A percentile compares a stretch with the other conserved stretches of the same genome.
Evolutionary conservation across 2,329 filamentous ascomycete species (phyloP).

Genomic region (Penicillium sp.): DNA sequence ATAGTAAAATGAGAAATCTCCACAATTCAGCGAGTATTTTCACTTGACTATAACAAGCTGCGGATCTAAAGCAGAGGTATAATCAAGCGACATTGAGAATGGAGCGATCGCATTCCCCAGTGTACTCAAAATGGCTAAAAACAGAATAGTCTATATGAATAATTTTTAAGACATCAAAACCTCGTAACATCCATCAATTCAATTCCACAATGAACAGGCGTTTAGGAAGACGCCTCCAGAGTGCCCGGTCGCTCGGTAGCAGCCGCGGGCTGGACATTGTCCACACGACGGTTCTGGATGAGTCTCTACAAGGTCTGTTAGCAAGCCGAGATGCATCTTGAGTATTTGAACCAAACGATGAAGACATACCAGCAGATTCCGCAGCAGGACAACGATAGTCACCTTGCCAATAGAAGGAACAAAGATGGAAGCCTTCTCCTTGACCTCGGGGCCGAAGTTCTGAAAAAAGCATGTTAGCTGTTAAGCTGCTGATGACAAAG

Average conservation of each 20-base stretch:
- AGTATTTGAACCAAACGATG: background rate
- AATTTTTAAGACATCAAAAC: constrained; percentile 13
- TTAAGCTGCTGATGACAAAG: background rate
- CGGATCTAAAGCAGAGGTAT: background rate
- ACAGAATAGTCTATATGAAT: constrained; percentile 25
- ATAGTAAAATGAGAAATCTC: background rate
- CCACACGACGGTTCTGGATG: constrained; percentile 46
- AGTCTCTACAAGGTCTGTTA: constrained; percentile 37
- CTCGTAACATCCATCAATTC: constrained; percentile 17
- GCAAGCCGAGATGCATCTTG: constrained; percentile 1
- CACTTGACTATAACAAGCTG: background rate
- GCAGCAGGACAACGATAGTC: constrained; percentile 85
- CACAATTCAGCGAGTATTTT: background rate
- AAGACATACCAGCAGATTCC: constrained; percentile 78
- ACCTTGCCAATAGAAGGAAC: constrained; percentile 97
- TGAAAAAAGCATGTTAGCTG: constrained; percentile 29
- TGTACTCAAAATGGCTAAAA: constrained; percentile 26
- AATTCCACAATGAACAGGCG: background rate
- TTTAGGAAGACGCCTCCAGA: constrained; percentile 36
- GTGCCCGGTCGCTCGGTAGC: constrained; percentile 46
- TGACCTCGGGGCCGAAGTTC: constrained; percentile 88
- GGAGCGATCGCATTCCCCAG: background rate
- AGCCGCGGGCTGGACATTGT: constrained; percentile 44
- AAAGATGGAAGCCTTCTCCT: constrained; percentile 95
- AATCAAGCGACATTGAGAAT: background rate